Percentiles rank a stretch among this genome's conserved stretches.
These are phyloP conservation scores for Aspergillus sp. DNA, from an alignment of 2,329 filamentous ascomycete species.

Conservation along the genomic window DNA sequence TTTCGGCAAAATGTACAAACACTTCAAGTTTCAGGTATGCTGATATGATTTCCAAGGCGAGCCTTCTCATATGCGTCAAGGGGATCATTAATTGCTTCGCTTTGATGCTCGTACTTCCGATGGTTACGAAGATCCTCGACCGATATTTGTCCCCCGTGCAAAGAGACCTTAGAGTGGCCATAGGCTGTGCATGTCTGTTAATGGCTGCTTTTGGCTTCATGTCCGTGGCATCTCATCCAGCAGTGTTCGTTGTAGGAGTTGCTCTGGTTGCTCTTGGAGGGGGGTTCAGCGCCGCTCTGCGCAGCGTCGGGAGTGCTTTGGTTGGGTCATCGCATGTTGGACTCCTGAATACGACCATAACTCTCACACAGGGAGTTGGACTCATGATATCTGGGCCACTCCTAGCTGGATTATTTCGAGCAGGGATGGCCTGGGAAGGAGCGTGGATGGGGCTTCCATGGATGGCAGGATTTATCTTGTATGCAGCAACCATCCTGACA, in stretches of 20 bases:
- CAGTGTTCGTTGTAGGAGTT: constrained; percentile 10
- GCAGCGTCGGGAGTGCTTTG: constrained; percentile 18
- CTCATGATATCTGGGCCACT: constrained; percentile 13
- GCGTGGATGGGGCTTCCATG: constrained; percentile 16
- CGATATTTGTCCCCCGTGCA: constrained; percentile 6
- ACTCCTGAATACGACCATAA: constrained; percentile 17
- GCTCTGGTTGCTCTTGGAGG: constrained; percentile 12
- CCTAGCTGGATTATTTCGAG: constrained; percentile 9
- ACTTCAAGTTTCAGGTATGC: background rate
- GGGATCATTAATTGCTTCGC: constrained; percentile 7
- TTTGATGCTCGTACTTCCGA: constrained; percentile 14
- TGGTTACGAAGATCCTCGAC: constrained; percentile 4
- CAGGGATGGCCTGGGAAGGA: constrained; percentile 11
- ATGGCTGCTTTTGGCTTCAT: constrained; percentile 11
- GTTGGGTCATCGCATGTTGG: constrained; percentile 12
- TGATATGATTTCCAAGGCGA: constrained; percentile 5
- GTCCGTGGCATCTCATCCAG: constrained; percentile 11
- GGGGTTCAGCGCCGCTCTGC: constrained; percentile 17
- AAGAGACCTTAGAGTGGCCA: constrained; percentile 12
- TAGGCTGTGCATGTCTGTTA: constrained; percentile 6
- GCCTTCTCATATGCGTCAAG: constrained; percentile 15
- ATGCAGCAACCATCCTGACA: background rate
- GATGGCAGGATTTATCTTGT: constrained; percentile 9
- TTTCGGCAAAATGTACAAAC: background rate
- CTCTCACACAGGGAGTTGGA: constrained; percentile 13